Base-by-base conservation (phyloP, 768 basidiomycete genomes). In the Phaffia tasmanica region DNA sequence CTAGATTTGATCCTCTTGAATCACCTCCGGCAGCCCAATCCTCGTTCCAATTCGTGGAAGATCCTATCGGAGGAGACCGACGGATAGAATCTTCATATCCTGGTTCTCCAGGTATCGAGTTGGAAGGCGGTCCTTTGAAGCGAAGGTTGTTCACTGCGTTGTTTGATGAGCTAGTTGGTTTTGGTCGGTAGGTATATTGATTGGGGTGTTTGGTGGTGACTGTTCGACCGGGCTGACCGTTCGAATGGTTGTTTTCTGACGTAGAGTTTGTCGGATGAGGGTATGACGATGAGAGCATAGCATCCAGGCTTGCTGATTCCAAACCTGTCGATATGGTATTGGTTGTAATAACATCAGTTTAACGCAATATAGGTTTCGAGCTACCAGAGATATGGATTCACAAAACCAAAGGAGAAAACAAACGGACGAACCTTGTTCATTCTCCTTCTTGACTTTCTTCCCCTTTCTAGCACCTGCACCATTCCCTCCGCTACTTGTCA, bases 141-240 rank as follows among this genome's bases (percentile, higher is more conserved):
- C 29, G 53, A 30, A 42, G 35, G 35, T 11, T 42, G 35, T 11
- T 11, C 35, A 42, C 35, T 54, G 53, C 5, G 53, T 23, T 23
- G 53, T 54, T 54, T 23, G 53, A 23, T 54, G n/a, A 30, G 53
- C 53, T 29, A 16, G n/a, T 27, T 46, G 59, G 56, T 65, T 78
- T 78, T 0, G 75, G 74, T n/a, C 77, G 76, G 73, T 78, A 80
- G 19, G 79, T 80, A 76, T 82, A 79, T 71, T 81, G 78, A 72
- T 81, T 79, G 30, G 79, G 78, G 72, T 80, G 81, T 71, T 80
- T 80, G 60, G 70, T 70, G 66, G 63, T 63, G 50, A 70, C 49
- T 19, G 35, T 23, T 19, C 49, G 35, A 42, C 32, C 46, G 29
- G 50, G 57, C 32, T 55, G 54, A 57, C 35, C 54, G 57, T 64